phyloP scores from a whole-genome alignment of 768 basidiomycete genomes.

The Podaxis rugospora region DNA sequence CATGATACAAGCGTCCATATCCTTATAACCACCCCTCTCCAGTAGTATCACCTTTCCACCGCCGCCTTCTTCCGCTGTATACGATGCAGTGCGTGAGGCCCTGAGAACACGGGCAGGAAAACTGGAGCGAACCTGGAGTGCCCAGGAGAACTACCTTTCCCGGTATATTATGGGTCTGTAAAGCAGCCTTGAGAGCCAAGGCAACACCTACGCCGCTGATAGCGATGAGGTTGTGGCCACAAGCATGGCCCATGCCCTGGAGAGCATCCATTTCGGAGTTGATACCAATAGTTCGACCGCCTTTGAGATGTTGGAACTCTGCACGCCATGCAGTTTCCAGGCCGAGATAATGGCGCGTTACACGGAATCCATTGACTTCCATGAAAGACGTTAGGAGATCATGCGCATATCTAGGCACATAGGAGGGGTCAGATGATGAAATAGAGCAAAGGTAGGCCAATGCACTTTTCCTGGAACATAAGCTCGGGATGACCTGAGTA shows the following conservation, averaged over 20 bases:
- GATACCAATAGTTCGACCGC: slow-evolving; percentile 66
- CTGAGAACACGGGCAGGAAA: not conserved
- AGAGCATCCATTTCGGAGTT: slow-evolving; percentile 80
- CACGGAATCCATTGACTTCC: slow-evolving; percentile 60
- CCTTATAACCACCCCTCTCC: slow-evolving; percentile 71
- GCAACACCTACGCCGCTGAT: slow-evolving; percentile 73
- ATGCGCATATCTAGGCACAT: slow-evolving; percentile 57
- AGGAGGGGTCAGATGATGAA: not conserved
- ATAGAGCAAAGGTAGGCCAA: slow-evolving; percentile 8
- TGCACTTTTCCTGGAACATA: slow-evolving; percentile 60
- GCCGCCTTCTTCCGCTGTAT: slow-evolving; percentile 69
- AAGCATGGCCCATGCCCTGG: slow-evolving; percentile 56
- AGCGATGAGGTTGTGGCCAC: slow-evolving; percentile 84
- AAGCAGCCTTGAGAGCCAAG: slow-evolving; percentile 64
- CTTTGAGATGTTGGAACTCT: slow-evolving; percentile 53
- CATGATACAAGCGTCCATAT: slow-evolving; percentile 83
- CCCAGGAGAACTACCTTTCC: slow-evolving; percentile 74
- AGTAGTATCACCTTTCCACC: slow-evolving; percentile 76
- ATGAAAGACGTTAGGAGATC: slow-evolving; percentile 66
- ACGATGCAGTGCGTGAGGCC: slow-evolving; percentile 12
- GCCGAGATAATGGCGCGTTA: slow-evolving; percentile 66
- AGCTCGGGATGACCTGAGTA: slow-evolving; percentile 60
- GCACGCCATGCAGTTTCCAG: slow-evolving; percentile 78
- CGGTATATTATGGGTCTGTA: slow-evolving; percentile 55
- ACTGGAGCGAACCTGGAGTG: slow-evolving; percentile 51